Conservation (phyloP, 2,329 filamentous ascomycete species). For the Sporothrix brasiliensis region DNA sequence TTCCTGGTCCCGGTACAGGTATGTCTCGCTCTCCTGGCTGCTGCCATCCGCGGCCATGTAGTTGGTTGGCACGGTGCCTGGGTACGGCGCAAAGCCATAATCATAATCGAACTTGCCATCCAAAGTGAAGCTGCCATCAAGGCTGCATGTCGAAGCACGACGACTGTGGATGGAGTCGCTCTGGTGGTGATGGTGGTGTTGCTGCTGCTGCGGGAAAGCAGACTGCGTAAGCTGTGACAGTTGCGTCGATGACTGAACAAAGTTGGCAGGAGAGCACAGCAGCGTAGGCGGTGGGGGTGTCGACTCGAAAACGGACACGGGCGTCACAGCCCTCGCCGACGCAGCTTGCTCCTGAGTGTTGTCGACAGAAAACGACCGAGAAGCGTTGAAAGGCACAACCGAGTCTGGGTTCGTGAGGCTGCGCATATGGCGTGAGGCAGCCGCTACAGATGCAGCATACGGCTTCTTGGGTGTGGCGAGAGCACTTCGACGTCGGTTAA, state of each 20-base stretch:
- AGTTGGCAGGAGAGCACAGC: conserved; percentile 68
- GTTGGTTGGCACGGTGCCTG: conserved; percentile 58
- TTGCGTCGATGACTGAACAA: conserved; percentile 41
- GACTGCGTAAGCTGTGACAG: conserved; percentile 8
- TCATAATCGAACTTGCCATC: conserved; percentile 51
- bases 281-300: conserved; percentile 53
- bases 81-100: conserved; percentile 84
- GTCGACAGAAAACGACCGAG: conserved; percentile 39
- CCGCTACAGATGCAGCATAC: conserved; percentile 39
- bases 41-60: conserved; percentile 41
- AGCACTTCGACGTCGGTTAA: conserved; percentile 3
- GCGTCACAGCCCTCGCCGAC: conserved; percentile 42
- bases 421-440: conserved; percentile 54
- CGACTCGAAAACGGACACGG: conserved; percentile 33
- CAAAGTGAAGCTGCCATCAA: conserved; percentile 56
- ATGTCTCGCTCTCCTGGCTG: conserved; percentile 46
- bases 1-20: conserved; percentile 47
- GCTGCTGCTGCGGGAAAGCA: background rate
- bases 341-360: background rate
- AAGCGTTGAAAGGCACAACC: conserved; percentile 47
- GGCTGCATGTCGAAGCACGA: conserved; percentile 67
- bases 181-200: conserved; percentile 44
- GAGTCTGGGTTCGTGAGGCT: conserved; percentile 66
- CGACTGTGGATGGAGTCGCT: conserved; percentile 44
- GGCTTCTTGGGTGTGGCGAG: conserved; percentile 21